Evolutionary conservation across 140 eudicot species (phyloP).

Genomic region (Artemisia princeps): DNA sequence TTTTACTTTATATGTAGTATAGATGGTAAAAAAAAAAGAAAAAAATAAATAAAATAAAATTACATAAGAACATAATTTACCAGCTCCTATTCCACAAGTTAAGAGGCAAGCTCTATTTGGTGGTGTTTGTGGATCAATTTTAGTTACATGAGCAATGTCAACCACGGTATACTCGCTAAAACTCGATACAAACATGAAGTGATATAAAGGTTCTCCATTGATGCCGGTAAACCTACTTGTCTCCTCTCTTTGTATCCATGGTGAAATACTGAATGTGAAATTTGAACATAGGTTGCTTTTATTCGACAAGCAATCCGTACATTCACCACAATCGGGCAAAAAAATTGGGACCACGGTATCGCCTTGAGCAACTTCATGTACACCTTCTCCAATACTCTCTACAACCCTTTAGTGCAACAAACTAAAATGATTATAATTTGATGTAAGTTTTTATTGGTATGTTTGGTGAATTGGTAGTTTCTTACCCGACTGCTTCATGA

Average conservation of each 20-base stretch:
- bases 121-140: slow-evolving; percentile 61
- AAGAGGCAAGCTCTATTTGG: slow-evolving; percentile 76
- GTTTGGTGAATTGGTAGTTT: background rate
- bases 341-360: slow-evolving; percentile 65
- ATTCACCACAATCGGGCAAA: slow-evolving; percentile 65
- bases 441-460: background rate
- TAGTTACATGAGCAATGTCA: slow-evolving; percentile 54
- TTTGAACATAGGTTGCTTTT: slow-evolving; percentile 68
- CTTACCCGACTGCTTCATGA: slow-evolving; percentile 82
- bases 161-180: slow-evolving; percentile 73
- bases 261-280: slow-evolving; percentile 44
- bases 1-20: too few relatives aligned
- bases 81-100: slow-evolving; percentile 74
- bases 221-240: slow-evolving; percentile 75
- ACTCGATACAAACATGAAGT: slow-evolving; percentile 54
- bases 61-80: slow-evolving; percentile 23
- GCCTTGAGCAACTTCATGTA: slow-evolving; percentile 48
- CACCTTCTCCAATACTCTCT: slow-evolving; percentile 78
- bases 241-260: slow-evolving; percentile 62
- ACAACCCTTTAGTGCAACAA: slow-evolving; percentile 36
- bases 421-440: slow-evolving; percentile 14
- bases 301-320: slow-evolving; percentile 52
- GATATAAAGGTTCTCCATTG: slow-evolving; percentile 61
- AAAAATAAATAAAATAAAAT: background rate
- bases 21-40: too few relatives aligned